Base-by-base conservation (phyloP, 2,329 filamentous ascomycete genomes). In the Phialemoniopsis sp. region DNA sequence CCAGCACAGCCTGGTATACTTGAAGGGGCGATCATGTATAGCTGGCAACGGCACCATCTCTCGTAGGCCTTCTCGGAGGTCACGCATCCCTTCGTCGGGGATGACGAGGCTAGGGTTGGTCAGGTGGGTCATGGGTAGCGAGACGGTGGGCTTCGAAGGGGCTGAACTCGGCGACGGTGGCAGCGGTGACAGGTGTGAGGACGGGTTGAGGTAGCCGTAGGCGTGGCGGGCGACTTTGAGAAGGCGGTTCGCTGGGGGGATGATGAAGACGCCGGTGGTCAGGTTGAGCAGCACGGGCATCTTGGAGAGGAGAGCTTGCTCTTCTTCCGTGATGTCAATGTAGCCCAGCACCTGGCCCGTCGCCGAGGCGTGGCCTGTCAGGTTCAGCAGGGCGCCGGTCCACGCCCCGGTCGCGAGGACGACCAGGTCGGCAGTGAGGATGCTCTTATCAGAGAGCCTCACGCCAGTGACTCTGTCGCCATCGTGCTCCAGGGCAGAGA, bases 331-430 rank as follows among this genome's bases (percentile, higher is more conserved):
- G 50, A 97, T 74, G 46, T 80, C 72, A 48, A 95, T 67, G 64
- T 94, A 96, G 12, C 77, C 85, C 18, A 97, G 58, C 1, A 79
- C 77, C 54, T 97, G 91, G 13, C 88, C 91, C 0, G 89, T 95
- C 3, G 90, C 86, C 46, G 85, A 77, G 30, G 82, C 82, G 33
- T 86, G 78, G 18, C 88, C 87, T 34, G 82, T 72, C 1, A 96
- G 68, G 59, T 95, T 86, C 40, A 96, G 66, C 16, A 96, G 72
- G 2, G 77, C 73, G 3, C 82, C 78, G 3, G 87, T 88, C 90
- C 91, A 97, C 5, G 91, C 89, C 13, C 91, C 91, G 0, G 89
- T 82, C 0, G 91, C 89, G 3, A 95, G 72, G 40, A 96, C 70
- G 28, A 87, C 82, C 8, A 95, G 70, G 42, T 88, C 85, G 4